phyloP scores from a whole-genome alignment of 192 early-diverging fungal species.

The Linnemannia schmuckeri region DNA sequence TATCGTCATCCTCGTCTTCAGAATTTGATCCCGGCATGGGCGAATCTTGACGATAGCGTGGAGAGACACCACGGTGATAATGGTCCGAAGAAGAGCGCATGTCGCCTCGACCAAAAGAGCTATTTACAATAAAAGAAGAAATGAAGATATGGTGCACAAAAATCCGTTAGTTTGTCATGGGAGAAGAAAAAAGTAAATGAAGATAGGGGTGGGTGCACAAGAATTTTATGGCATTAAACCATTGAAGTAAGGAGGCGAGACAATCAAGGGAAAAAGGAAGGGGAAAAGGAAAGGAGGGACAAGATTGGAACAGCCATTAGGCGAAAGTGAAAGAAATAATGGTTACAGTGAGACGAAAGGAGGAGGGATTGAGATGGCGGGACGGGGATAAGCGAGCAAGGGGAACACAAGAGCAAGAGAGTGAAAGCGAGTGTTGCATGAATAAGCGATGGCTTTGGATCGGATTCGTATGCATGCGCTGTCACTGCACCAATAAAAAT shows the following conservation, averaged over 20 bases:
- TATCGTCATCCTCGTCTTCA: slow-evolving; percentile 56
- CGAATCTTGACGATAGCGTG: slow-evolving; percentile 48
- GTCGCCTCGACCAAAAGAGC: slow-evolving; percentile 27
- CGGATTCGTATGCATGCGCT: neutral
- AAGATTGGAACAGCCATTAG: neutral
- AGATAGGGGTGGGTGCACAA: neutral
- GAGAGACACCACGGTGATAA: slow-evolving; percentile 28
- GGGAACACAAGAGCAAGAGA: slow-evolving; percentile 2
- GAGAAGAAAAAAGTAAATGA: neutral
- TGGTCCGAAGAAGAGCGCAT: neutral
- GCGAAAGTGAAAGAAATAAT: neutral
- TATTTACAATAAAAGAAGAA: neutral
- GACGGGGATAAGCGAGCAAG: neutral
- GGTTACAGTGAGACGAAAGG: neutral
- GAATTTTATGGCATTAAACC: neutral
- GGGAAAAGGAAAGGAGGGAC: neutral
- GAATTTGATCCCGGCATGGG: slow-evolving; percentile 52
- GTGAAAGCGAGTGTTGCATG: slow-evolving; percentile 9
- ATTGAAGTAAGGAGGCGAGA: neutral
- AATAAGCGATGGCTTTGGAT: slow-evolving; percentile 4
- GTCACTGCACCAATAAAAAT: neutral
- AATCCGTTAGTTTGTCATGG: neutral
- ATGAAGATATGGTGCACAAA: neutral
- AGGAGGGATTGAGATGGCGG: neutral
- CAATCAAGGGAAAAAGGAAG: neutral